Evolutionary conservation across 179 eudicot genomes (phyloP).

Genomic region (Spinacia oleracea): DNA sequence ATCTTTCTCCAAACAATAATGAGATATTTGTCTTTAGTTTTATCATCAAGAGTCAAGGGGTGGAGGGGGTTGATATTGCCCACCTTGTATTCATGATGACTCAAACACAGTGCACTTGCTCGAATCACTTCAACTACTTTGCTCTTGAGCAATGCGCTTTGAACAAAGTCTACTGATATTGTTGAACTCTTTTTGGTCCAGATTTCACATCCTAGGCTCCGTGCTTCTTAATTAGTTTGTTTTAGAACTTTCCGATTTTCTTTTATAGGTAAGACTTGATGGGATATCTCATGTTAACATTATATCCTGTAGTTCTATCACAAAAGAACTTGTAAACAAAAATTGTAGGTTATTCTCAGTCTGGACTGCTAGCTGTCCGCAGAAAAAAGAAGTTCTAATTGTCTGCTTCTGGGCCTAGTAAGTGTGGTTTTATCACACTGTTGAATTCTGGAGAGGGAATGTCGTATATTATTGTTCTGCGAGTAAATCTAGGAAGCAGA

Average conservation of each 20-base stretch:
- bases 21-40: too few relatives aligned
- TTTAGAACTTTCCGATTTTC: neutral
- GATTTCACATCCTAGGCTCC: neutral
- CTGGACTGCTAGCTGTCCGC: neutral
- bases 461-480: neutral
- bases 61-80: too few relatives aligned
- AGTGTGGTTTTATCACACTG: neutral
- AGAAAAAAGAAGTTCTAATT: neutral
- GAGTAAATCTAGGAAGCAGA: too few relatives aligned
- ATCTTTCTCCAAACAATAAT: too few relatives aligned
- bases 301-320: neutral
- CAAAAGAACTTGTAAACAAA: neutral
- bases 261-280: neutral
- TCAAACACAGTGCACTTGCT: neutral
- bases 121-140: neutral
- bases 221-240: too few relatives aligned
- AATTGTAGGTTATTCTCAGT: neutral
- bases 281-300: neutral
- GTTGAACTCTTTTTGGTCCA: neutral
- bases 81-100: neutral
- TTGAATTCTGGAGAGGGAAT: neutral
- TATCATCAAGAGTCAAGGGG: too few relatives aligned
- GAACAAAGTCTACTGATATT: neutral
- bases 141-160: neutral
- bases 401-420: neutral